Percentiles rank a stretch among this genome's conserved stretches.
Conservation (phyloP, 371 early-diverging fungal genomes). For the Apophysomyces sp. region DNA sequence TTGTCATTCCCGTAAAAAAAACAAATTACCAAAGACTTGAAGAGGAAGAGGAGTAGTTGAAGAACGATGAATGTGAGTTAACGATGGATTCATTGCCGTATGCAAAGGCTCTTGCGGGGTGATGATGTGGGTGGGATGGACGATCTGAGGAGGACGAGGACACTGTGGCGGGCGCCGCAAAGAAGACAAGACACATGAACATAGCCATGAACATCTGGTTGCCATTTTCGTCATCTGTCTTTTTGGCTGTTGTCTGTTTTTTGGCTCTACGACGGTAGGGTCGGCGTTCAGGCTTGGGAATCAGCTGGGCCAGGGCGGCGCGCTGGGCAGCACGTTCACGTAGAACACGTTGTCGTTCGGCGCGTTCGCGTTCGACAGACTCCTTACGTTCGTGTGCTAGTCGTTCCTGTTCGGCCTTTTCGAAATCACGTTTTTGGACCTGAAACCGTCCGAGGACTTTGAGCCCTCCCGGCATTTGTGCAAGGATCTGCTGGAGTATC, state of each 20-base stretch:
- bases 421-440: constrained; percentile 20
- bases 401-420: constrained; percentile 24
- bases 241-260: constrained; percentile 1
- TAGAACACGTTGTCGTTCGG: constrained; percentile 25
- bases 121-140: neutral
- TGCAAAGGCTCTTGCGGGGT: neutral
- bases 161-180: neutral
- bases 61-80: neutral
- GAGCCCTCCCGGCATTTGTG: constrained; percentile 57
- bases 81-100: neutral
- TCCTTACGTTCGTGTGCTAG: constrained; percentile 21
- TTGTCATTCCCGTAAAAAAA: neutral
- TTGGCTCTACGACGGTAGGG: constrained; percentile 21
- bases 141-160: neutral
- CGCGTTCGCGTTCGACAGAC: constrained; percentile 13
- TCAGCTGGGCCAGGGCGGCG: constrained; percentile 22
- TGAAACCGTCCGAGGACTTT: constrained; percentile 37
- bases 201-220: constrained; percentile 6
- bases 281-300: constrained; percentile 13
- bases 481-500: constrained; percentile 49
- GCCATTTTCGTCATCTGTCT: constrained; percentile 4
- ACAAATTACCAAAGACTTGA: neutral
- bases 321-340: constrained; percentile 33
- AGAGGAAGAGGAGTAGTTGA: neutral
- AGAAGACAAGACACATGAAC: neutral